Percentiles rank a stretch among this genome's conserved stretches.
phyloP scores from a whole-genome alignment of 805 yeast genomes.

The Starmerella khaoyaiensis region DNA sequence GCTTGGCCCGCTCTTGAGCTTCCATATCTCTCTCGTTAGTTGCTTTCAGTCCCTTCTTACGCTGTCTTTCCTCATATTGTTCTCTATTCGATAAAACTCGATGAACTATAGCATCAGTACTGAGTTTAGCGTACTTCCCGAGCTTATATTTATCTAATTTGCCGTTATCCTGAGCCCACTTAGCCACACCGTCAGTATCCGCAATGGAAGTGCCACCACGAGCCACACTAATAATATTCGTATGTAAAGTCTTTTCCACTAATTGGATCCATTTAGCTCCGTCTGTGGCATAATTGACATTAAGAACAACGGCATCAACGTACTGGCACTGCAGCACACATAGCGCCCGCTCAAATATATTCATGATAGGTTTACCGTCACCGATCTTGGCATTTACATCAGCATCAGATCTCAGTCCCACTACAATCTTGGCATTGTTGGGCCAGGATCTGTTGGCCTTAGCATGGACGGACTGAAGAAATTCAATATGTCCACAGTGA shows the following conservation, averaged over 20 bases:
- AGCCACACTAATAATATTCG: slow-evolving; percentile 2
- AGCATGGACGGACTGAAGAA: slow-evolving; percentile 39
- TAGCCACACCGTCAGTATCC: background rate
- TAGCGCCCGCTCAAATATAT: slow-evolving; percentile 66
- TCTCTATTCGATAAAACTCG: slow-evolving; percentile 59
- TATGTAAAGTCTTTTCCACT: slow-evolving; percentile 23
- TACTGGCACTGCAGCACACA: slow-evolving; percentile 80
- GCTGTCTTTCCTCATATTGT: slow-evolving; percentile 74
- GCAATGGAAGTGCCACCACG: slow-evolving; percentile 6
- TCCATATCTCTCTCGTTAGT: slow-evolving; percentile 35
- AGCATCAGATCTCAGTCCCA: slow-evolving; percentile 53
- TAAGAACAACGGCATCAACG: slow-evolving; percentile 65
- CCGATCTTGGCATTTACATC: slow-evolving; percentile 47
- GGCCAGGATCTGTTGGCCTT: slow-evolving; percentile 25
- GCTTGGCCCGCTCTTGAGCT: slow-evolving; percentile 15
- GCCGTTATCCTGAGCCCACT: slow-evolving; percentile 26
- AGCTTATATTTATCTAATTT: slow-evolving; percentile 35
- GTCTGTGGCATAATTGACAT: slow-evolving; percentile 46
- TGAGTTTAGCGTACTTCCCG: slow-evolving; percentile 53
- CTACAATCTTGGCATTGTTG: slow-evolving; percentile 39
- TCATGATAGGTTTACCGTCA: slow-evolving; percentile 70
- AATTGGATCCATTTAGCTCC: slow-evolving; percentile 30
- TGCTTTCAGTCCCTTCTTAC: slow-evolving; percentile 71
- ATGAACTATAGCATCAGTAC: slow-evolving; percentile 56
- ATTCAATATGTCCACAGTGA: slow-evolving; percentile 84